Evolutionary conservation across 2,329 filamentous ascomycete genomes (phyloP).

Genomic region (Trichoderma sp.): DNA sequence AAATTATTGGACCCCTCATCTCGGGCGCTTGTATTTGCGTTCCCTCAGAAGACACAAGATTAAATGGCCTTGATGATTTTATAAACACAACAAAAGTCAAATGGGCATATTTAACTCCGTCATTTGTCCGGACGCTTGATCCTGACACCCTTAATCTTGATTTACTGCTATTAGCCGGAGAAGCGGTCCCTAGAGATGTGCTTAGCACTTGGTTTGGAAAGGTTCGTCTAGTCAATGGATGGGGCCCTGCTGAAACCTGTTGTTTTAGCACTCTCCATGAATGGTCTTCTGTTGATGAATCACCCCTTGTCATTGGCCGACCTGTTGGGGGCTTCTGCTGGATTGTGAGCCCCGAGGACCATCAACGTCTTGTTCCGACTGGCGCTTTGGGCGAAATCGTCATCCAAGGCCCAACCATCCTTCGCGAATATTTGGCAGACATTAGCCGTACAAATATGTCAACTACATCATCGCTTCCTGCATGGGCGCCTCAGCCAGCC

Average conservation of each 20-base stretch:
- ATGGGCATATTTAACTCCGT: slow-evolving; percentile 19
- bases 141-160: slow-evolving; percentile 5
- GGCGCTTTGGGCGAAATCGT: slow-evolving; percentile 40
- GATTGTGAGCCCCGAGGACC: slow-evolving; percentile 33
- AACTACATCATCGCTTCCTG: slow-evolving; percentile 41
- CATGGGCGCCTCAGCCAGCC: slow-evolving; percentile 5
- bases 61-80: slow-evolving; percentile 24
- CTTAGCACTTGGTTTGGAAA: slow-evolving; percentile 29
- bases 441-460: slow-evolving; percentile 45
- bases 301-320: slow-evolving; percentile 22
- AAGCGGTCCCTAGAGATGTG: slow-evolving; percentile 9
- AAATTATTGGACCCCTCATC: slow-evolving; percentile 27
- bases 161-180: slow-evolving; percentile 23
- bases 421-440: slow-evolving; percentile 53
- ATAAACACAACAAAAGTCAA: not conserved
- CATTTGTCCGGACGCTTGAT: not conserved
- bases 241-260: slow-evolving; percentile 48
- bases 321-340: slow-evolving; percentile 30
- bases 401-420: slow-evolving; percentile 50
- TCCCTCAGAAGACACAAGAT: slow-evolving; percentile 28
- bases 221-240: slow-evolving; percentile 45
- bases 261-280: slow-evolving; percentile 33
- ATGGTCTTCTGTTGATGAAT: not conserved
- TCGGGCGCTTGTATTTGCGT: slow-evolving; percentile 32
- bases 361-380: slow-evolving; percentile 32